phyloP scores from a whole-genome alignment of 164 flowering plant species.

The Litsea cubeba region DNA sequence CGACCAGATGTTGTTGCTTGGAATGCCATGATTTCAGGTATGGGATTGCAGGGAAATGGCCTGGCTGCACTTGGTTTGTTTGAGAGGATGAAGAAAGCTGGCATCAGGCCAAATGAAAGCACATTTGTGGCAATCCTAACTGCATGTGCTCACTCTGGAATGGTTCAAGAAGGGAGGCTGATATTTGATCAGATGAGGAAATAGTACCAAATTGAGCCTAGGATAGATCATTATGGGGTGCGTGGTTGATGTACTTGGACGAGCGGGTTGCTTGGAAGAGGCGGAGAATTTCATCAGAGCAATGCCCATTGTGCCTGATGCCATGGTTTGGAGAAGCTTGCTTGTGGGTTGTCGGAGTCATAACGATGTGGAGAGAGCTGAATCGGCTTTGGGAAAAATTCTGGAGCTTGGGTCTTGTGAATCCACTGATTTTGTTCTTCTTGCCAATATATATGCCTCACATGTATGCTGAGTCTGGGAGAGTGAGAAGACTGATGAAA shows the following conservation, averaged over 20 bases:
- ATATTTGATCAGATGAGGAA: not conserved
- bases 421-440: not conserved
- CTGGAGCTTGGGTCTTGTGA: not conserved
- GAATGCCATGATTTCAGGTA: conserved; percentile 2
- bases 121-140: not conserved
- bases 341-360: not conserved
- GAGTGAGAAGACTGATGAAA: not conserved
- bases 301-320: not conserved
- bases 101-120: not conserved
- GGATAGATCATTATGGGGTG: conserved; percentile 7
- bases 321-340: conserved; percentile 2
- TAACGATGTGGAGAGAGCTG: not conserved
- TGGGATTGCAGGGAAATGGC: not conserved
- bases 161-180: not conserved
- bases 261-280: not conserved
- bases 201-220: not conserved
- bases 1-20: not conserved
- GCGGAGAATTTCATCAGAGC: not conserved
- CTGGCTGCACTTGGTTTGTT: not conserved
- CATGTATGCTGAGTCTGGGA: not conserved
- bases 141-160: not conserved
- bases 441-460: conserved; percentile 1
- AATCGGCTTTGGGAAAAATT: not conserved
- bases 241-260: conserved; percentile 5
- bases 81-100: not conserved